A percentile compares a stretch with the other conserved stretches of the same genome.
phyloP scores from a whole-genome alignment of 441 rosid genomes.

The Croton laevigatus region DNA sequence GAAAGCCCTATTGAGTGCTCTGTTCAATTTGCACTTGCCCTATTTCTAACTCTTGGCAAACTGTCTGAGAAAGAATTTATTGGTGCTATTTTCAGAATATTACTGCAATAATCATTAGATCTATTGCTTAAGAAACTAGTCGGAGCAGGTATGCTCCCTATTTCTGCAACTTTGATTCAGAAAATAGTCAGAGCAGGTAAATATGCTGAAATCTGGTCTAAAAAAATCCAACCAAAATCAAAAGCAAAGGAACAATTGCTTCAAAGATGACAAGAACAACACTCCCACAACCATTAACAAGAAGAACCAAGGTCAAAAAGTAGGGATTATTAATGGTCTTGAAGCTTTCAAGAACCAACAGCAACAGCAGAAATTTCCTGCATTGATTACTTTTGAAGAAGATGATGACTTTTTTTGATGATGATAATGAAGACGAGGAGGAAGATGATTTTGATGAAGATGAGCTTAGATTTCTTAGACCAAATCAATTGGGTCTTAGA shows the following conservation, averaged over 20 bases:
- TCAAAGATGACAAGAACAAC: conserved; percentile 39
- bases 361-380: conserved; percentile 42
- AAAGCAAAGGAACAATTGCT: conserved; percentile 34
- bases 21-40: not conserved
- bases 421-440: conserved; percentile 37
- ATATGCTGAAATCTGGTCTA: conserved; percentile 77
- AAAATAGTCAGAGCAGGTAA: conserved; percentile 75
- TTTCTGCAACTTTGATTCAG: conserved; percentile 61
- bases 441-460: conserved; percentile 31
- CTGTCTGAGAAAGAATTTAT: not conserved
- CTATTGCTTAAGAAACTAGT: not conserved
- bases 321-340: conserved; percentile 36
- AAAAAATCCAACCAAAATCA: conserved; percentile 40
- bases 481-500: conserved; percentile 35
- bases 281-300: conserved; percentile 10
- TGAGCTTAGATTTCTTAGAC: conserved; percentile 36
- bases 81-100: conserved; percentile 8
- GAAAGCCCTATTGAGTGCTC: not conserved
- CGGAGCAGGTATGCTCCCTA: no score
- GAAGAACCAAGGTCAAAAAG: conserved; percentile 45
- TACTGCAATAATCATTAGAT: not conserved
- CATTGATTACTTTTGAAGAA: conserved; percentile 36
- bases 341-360: conserved; percentile 51
- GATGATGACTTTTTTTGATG: conserved; percentile 36
- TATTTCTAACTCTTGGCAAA: not conserved